Conservation (phyloP, 106 monocot species). For the Chionographis japonica region DNA sequence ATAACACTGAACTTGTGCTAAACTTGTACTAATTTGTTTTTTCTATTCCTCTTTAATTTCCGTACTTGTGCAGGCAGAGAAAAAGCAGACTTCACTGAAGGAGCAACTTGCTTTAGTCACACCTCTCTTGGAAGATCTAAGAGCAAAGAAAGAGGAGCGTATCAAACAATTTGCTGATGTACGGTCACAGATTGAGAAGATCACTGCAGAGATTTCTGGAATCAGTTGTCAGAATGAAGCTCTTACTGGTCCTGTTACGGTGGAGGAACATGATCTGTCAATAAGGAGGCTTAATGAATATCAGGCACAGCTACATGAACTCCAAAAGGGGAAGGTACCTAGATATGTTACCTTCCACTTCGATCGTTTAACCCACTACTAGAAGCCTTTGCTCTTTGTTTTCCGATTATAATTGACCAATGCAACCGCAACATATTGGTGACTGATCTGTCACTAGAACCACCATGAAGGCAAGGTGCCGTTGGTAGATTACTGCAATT, state of each 20-base stretch:
- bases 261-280: constrained; percentile 65
- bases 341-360: background rate
- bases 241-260: background rate
- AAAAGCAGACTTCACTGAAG: constrained; percentile 52
- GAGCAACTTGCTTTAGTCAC: constrained; percentile 54
- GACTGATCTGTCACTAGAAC: too few species aligned
- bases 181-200: constrained; percentile 65
- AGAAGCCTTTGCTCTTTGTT: too few species aligned
- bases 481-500: too few species aligned
- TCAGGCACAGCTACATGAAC: constrained; percentile 38
- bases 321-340: constrained; percentile 74
- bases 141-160: constrained; percentile 60
- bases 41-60: background rate
- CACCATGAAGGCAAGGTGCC: too few species aligned
- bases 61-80: constrained; percentile 41
- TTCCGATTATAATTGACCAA: too few species aligned
- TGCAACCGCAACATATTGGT: too few species aligned
- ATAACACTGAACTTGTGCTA: too few species aligned
- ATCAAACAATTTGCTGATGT: constrained; percentile 55
- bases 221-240: constrained; percentile 14
- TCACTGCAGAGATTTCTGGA: constrained; percentile 60
- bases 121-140: constrained; percentile 61
- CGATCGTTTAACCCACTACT: too few species aligned
- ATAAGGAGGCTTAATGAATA: constrained; percentile 44
- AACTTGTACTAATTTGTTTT: background rate